Base-by-base conservation (phyloP, 1,284 basidiomycete species). In the Amylostereum areolatum region DNA sequence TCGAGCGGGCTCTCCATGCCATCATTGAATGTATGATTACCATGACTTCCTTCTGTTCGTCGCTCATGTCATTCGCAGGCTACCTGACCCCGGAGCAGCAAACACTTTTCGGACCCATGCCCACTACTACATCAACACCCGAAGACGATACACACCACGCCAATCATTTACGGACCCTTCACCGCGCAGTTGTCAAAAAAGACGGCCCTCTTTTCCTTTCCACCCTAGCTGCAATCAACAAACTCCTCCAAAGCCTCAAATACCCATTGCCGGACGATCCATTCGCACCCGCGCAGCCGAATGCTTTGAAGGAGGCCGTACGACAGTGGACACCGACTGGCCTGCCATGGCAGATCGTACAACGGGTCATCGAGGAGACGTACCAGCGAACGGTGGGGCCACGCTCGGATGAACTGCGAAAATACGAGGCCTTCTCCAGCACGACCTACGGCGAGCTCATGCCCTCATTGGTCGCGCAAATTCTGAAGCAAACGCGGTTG, bases 341-440 rank as follows among this genome's bases (percentile, higher is more conserved):
- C 4, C 63, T 88, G 24, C 85, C 84, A 0, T 69, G 76, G 37
- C 70, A 74, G 24, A 76, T 89, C 5, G 66, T 83, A 11, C 72
- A 80, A 68, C 81, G 83, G 29, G 76, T 90, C 45, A 73, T 88
- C 47, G 84, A 89, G 45, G 88, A 90, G 66, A 85, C 83, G 34
- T 89, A 90, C 59, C 87, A 90, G 58, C 81, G 87, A 31, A 78
- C 77, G 27, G 85, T 89, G 2, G 85, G 85, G 4, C 87, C 87
- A 0, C 75, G 85, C 57, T 77, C 85, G 27, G 72, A 72, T 43
- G 73, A 69, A 49, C 72, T 90, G 40, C 76, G 74, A 55, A 75
- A 78, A 51, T 90, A 90, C 59, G 77, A 81, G 55, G 82, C 86
- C 0, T 89, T 88, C 64, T 83, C 84, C 12, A 84, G 80, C 54